phyloP scores from a whole-genome alignment of 2,329 filamentous ascomycete genomes.

The Didymosphaeria variabile region DNA sequence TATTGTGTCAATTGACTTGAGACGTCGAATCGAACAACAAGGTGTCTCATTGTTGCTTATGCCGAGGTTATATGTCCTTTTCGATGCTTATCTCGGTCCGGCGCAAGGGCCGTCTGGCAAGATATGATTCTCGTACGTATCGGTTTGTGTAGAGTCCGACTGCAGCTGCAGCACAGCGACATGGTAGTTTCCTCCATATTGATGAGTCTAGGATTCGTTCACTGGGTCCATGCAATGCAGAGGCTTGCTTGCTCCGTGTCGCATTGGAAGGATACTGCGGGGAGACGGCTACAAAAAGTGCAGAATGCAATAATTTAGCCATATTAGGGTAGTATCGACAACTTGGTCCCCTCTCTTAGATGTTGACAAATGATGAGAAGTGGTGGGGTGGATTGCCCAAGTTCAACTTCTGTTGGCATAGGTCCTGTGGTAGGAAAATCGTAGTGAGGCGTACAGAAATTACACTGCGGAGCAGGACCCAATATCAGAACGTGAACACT shows the following conservation, averaged over 20 bases:
- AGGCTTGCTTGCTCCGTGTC: not conserved
- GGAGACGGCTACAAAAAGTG: not conserved
- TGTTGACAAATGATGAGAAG: not conserved
- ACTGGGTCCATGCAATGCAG: not conserved
- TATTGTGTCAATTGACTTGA: not conserved
- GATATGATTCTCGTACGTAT: not conserved
- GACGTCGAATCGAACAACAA: not conserved
- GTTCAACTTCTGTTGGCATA: not conserved
- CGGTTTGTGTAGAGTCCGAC: not conserved
- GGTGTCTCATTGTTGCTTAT: not conserved
- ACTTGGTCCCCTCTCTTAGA: not conserved
- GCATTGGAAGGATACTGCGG: not conserved
- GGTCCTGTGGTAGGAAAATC: not conserved
- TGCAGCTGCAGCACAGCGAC: not conserved
- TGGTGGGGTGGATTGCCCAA: not conserved
- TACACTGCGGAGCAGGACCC: too few relatives aligned
- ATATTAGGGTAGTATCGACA: conserved; percentile 4
- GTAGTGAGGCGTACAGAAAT: not conserved
- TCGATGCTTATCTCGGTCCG: not conserved
- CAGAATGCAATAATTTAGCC: conserved; percentile 14
- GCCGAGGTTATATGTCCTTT: not conserved
- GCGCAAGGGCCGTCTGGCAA: not conserved
- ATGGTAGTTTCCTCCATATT: conserved; percentile 1
- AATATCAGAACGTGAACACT: too few relatives aligned
- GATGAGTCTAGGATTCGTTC: not conserved